Evolutionary conservation across 2,329 filamentous ascomycete species (phyloP).

Genomic region (Byssothecium circinans): DNA sequence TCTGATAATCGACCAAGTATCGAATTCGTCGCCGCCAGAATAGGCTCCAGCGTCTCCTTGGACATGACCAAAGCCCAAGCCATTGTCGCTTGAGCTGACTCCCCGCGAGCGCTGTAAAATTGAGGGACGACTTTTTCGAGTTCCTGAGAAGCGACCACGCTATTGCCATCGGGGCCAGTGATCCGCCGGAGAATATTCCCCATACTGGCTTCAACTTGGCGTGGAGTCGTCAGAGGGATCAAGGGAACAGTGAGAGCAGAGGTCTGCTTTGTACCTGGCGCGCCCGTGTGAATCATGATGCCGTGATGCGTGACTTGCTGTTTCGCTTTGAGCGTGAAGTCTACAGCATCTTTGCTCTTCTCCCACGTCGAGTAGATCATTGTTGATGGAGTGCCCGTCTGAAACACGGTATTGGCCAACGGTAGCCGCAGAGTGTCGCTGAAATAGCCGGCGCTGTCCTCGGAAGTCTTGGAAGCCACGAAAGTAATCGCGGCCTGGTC

Average conservation of each 20-base stretch:
- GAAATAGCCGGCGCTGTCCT: not conserved
- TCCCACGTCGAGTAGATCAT: constrained; percentile 31
- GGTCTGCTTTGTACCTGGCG: not conserved
- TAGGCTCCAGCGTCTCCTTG: constrained; percentile 7
- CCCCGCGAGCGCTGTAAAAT: constrained; percentile 53
- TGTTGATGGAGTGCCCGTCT: constrained; percentile 58
- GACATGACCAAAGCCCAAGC: constrained; percentile 76
- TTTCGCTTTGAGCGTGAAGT: constrained; percentile 14
- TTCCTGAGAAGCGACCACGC: constrained; percentile 68
- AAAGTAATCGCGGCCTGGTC: constrained; percentile 33
- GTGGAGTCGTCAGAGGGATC: constrained; percentile 63
- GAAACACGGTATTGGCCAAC: constrained; percentile 76
- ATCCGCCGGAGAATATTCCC: constrained; percentile 78
- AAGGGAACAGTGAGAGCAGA: constrained; percentile 52
- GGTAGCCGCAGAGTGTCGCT: constrained; percentile 57
- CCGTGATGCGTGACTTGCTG: constrained; percentile 18
- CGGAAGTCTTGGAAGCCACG: constrained; percentile 9
- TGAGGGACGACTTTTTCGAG: constrained; percentile 66
- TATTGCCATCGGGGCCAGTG: constrained; percentile 47
- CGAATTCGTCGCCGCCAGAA: constrained; percentile 6
- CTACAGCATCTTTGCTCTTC: constrained; percentile 14
- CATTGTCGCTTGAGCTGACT: constrained; percentile 54
- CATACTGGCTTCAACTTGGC: constrained; percentile 65
- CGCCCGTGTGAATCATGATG: constrained; percentile 11
- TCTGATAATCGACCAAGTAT: constrained; percentile 14